phyloP scores from a whole-genome alignment of 495 filamentous ascomycete species.

The Podospora tetraspora region DNA sequence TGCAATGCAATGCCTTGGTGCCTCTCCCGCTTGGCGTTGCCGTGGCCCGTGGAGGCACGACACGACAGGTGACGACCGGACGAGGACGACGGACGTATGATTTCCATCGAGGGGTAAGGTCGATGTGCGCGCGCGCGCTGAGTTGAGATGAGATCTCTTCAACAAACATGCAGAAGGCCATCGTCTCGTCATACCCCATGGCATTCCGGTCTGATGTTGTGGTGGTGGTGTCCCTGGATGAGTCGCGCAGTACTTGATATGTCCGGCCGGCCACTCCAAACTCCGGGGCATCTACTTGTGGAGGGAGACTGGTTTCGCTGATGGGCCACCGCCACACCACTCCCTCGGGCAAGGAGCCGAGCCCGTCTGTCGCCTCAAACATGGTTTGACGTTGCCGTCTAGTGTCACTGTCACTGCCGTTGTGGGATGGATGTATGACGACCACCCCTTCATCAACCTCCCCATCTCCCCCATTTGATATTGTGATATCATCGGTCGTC shows the following conservation, averaged over 20 bases:
- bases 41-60: neutral
- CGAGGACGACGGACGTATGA: constrained; percentile 5
- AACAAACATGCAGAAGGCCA: neutral
- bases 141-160: neutral
- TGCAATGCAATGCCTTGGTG: neutral
- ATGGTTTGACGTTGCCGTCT: neutral
- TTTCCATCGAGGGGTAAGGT: neutral
- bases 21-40: neutral
- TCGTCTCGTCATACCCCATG: neutral
- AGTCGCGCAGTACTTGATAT: no score
- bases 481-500: neutral
- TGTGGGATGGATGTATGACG: no score
- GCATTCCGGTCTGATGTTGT: neutral
- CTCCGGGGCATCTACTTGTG: neutral
- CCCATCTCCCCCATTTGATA: neutral
- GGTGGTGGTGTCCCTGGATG: neutral
- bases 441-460: neutral
- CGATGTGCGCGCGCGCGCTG: neutral
- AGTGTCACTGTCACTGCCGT: no score
- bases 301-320: no score
- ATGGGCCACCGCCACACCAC: neutral
- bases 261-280: neutral
- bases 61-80: no score
- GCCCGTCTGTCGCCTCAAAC: neutral
- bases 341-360: neutral